Evolutionary conservation across 257 asterid species (phyloP).

Genomic region (Solanum neorickii): DNA sequence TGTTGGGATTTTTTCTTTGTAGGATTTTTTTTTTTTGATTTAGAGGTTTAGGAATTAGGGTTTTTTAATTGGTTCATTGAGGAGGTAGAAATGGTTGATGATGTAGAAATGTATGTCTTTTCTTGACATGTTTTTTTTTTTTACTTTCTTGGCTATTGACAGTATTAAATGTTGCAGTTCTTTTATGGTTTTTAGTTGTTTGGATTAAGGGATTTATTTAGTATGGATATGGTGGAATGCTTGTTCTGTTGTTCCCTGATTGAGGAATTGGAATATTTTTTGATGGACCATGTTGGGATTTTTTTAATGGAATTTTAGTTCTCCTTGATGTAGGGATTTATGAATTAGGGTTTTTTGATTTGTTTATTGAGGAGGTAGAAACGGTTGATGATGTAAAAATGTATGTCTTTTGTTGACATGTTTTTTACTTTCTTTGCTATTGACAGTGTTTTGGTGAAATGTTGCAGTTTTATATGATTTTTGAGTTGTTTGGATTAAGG

Average conservation of each 20-base stretch:
- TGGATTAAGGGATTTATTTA: background rate
- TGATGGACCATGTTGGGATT: background rate
- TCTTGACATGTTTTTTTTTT: background rate
- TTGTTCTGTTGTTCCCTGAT: conserved; percentile 1
- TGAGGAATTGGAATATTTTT: conserved; percentile 1
- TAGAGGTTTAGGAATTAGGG: background rate
- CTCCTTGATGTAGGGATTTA: background rate
- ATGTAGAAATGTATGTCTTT: background rate
- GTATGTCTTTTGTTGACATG: background rate
- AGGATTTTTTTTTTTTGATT: background rate
- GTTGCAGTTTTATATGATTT: background rate
- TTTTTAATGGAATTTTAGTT: conserved; percentile 4
- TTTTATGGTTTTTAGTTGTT: background rate
- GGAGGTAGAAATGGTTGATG: conserved; percentile 24
- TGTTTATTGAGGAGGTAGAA: background rate
- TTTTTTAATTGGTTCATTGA: background rate
- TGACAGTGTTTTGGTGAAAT: background rate
- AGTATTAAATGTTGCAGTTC: background rate
- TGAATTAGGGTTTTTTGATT: background rate
- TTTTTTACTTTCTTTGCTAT: background rate
- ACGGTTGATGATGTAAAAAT: conserved; percentile 26
- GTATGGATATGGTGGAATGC: background rate
- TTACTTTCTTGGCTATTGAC: background rate
- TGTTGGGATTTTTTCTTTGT: background rate
- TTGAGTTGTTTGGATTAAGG: background rate